Evolutionary conservation across 2,329 filamentous ascomycete species (phyloP).

Genomic region (Delphinella strobiligena): DNA sequence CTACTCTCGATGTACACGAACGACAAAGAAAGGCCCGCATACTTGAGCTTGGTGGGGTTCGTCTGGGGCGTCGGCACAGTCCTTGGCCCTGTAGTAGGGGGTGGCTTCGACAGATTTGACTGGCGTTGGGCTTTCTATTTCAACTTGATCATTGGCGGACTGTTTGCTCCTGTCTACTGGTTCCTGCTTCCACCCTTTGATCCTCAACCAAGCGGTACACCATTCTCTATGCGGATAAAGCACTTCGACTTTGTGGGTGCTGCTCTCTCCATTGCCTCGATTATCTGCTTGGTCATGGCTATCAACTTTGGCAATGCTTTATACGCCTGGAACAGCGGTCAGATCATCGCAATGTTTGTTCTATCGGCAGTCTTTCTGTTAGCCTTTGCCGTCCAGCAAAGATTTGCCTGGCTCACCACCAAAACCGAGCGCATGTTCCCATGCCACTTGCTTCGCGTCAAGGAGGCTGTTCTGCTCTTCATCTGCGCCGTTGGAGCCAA

Average conservation of each 20-base stretch:
- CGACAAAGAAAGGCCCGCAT: slow-evolving; percentile 1
- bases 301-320: slow-evolving; percentile 39
- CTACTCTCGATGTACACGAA: background rate
- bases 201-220: slow-evolving; percentile 7
- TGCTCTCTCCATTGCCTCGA: slow-evolving; percentile 31
- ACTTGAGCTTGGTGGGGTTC: slow-evolving; percentile 12
- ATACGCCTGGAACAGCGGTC: slow-evolving; percentile 35
- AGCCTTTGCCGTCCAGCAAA: slow-evolving; percentile 36
- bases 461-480: slow-evolving; percentile 31
- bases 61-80: slow-evolving; percentile 16
- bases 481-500: slow-evolving; percentile 26
- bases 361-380: slow-evolving; percentile 33
- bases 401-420: slow-evolving; percentile 38
- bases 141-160: slow-evolving; percentile 39
- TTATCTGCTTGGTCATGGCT: slow-evolving; percentile 33
- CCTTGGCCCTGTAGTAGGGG: slow-evolving; percentile 22
- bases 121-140: slow-evolving; percentile 41
- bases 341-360: slow-evolving; percentile 36
- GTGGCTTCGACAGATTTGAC: slow-evolving; percentile 16
- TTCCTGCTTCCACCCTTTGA: slow-evolving; percentile 28
- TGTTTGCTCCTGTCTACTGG: slow-evolving; percentile 31
- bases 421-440: slow-evolving; percentile 36
- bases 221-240: no score
- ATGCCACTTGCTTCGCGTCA: slow-evolving; percentile 29
- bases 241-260: slow-evolving; percentile 40